These are phyloP conservation scores for Ambrosia artemisiifolia DNA, from an alignment of 129 eudicot species.

Conservation along the genomic window DNA sequence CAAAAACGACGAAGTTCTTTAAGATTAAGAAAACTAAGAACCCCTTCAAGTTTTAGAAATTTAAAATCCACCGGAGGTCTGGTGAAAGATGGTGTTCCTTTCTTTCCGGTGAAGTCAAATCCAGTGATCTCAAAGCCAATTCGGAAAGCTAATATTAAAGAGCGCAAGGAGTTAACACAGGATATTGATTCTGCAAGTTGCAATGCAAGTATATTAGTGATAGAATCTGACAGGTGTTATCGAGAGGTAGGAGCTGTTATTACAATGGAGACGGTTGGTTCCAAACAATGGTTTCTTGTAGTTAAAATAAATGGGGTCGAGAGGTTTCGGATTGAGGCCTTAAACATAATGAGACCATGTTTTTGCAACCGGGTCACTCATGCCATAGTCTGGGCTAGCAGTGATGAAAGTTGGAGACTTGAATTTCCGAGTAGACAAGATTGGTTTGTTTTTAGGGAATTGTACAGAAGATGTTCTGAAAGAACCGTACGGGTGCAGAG, in stretches of 20 bases:
- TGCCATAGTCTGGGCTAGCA: conserved; percentile 57
- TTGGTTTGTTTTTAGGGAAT: conserved; percentile 74
- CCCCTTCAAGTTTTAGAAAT: conserved; percentile 19
- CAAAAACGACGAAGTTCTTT: conserved; percentile 61
- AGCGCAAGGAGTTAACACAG: conserved; percentile 34
- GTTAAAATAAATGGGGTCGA: conserved; percentile 45
- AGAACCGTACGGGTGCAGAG: conserved; percentile 35
- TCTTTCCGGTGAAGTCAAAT: conserved; percentile 29
- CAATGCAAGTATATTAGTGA: conserved; percentile 57
- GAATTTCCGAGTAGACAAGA: conserved; percentile 74
- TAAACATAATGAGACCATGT: conserved; percentile 58
- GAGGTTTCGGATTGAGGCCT: conserved; percentile 38
- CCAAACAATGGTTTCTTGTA: conserved; percentile 62
- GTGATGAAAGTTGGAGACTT: conserved; percentile 55
- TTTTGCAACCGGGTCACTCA: conserved; percentile 65
- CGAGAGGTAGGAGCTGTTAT: conserved; percentile 60
- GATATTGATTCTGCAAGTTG: conserved; percentile 48
- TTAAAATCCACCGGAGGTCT: too few species aligned
- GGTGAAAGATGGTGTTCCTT: too few species aligned
- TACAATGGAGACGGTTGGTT: conserved; percentile 41
- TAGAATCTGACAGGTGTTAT: conserved; percentile 62
- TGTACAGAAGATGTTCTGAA: conserved; percentile 64
- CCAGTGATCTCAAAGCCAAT: conserved; percentile 27
- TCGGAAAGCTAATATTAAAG: conserved; percentile 25
- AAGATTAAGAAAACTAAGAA: conserved; percentile 46